These are phyloP conservation scores for Karstenula rhodostoma DNA, from an alignment of 2,329 filamentous ascomycete genomes.

Conservation along the genomic window DNA sequence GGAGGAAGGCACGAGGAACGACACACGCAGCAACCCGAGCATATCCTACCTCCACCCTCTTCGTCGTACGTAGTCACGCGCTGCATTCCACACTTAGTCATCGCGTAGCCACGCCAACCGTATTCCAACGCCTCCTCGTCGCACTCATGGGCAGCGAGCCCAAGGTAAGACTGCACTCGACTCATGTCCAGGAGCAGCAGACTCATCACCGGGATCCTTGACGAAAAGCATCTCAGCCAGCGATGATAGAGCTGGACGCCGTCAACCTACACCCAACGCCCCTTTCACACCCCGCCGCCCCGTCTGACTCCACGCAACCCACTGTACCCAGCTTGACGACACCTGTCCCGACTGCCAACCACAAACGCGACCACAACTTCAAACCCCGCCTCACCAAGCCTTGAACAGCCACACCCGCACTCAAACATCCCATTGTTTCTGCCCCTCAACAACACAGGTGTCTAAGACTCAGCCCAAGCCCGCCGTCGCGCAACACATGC, in stretches of 20 bases:
- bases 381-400: neutral
- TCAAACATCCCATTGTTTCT: neutral
- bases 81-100: neutral
- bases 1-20: neutral
- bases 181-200: neutral
- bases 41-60: neutral
- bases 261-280: neutral
- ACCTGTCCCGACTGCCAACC: no score
- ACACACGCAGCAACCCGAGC: neutral
- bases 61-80: neutral
- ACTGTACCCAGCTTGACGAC: neutral
- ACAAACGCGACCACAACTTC: neutral
- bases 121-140: neutral
- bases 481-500: neutral
- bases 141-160: no score
- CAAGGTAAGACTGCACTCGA: neutral
- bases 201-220: neutral
- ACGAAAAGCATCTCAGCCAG: neutral
- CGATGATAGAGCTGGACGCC: neutral
- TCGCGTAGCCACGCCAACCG: neutral
- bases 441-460: neutral
- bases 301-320: neutral
- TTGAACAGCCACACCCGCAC: neutral
- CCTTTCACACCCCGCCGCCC: neutral
- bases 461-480: neutral